These are phyloP conservation scores for Aspergillus taichungensis DNA, from an alignment of 495 filamentous ascomycete genomes.

Conservation along the genomic window DNA sequence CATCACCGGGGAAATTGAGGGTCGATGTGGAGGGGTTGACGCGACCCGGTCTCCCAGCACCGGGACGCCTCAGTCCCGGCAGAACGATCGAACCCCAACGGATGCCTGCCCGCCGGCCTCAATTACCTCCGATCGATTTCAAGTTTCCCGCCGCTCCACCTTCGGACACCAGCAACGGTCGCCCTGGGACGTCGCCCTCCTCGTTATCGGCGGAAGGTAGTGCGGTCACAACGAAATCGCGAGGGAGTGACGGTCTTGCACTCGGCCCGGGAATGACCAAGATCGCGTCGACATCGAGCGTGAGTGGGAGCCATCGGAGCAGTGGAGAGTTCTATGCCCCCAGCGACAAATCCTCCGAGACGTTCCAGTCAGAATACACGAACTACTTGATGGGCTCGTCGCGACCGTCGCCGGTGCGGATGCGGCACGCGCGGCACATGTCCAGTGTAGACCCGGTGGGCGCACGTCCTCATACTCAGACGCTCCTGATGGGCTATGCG, in stretches of 20 bases:
- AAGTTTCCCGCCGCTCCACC: slow-evolving; percentile 53
- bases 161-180: slow-evolving; percentile 20
- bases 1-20: slow-evolving; percentile 13
- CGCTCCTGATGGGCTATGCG: slow-evolving; percentile 95
- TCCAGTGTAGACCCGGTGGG: slow-evolving; percentile 46
- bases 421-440: slow-evolving; percentile 49
- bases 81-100: slow-evolving; percentile 20
- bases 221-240: slow-evolving; percentile 4
- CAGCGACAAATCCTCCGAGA: slow-evolving; percentile 91
- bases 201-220: slow-evolving; percentile 15
- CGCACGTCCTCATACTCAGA: slow-evolving; percentile 50
- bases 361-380: slow-evolving; percentile 83
- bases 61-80: slow-evolving; percentile 21
- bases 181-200: slow-evolving; percentile 29
- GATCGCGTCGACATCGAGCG: slow-evolving; percentile 64
- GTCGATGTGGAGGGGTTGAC: slow-evolving; percentile 24
- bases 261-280: slow-evolving; percentile 50
- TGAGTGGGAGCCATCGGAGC: slow-evolving; percentile 60
- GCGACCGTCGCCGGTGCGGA: slow-evolving; percentile 27
- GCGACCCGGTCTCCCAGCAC: slow-evolving; percentile 16
- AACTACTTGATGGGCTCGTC: slow-evolving; percentile 49
- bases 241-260: slow-evolving; percentile 26
- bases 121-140: slow-evolving; percentile 50
- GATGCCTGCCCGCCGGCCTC: slow-evolving; percentile 24
- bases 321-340: slow-evolving; percentile 91